A percentile compares a stretch with the other conserved stretches of the same genome.
These are phyloP conservation scores for Penicillium mononematosum DNA, from an alignment of 495 filamentous ascomycete species.

Conservation along the genomic window DNA sequence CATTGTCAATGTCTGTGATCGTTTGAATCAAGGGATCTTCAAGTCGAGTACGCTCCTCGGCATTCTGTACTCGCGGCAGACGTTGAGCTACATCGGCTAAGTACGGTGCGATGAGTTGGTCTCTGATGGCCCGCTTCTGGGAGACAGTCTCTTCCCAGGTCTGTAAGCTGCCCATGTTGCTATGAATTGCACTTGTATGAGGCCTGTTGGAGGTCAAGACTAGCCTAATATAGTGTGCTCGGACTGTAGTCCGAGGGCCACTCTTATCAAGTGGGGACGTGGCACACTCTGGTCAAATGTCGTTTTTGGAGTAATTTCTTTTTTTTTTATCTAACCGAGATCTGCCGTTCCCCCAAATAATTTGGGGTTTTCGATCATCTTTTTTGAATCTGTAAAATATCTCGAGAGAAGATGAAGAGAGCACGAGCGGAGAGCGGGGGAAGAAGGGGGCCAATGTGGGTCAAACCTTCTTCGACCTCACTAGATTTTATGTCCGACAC, in stretches of 20 bases:
- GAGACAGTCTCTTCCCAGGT: conserved; percentile 36
- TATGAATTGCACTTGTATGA: neutral
- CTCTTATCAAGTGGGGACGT: conserved; percentile 3
- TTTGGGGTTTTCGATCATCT: neutral
- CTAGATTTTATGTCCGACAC: neutral
- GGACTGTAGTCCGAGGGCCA: conserved; percentile 2
- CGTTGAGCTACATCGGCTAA: conserved; percentile 30
- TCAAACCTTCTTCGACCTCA: conserved; percentile 1
- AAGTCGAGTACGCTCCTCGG: conserved; percentile 27
- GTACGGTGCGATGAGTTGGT: conserved; percentile 32
- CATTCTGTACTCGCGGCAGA: conserved; percentile 22
- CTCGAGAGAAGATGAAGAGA: neutral
- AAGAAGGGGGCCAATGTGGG: conserved; percentile 2
- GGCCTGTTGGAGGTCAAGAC: neutral
- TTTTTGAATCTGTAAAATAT: neutral
- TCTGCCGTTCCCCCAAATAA: neutral
- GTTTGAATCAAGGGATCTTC: conserved; percentile 25
- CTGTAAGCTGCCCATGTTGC: conserved; percentile 7
- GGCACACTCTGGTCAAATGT: neutral
- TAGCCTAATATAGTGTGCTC: conserved; percentile 1
- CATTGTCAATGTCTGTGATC: conserved; percentile 44
- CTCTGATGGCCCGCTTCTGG: conserved; percentile 31
- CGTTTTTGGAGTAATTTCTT: neutral
- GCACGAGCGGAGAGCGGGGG: neutral
- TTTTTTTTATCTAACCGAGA: neutral